Evolutionary conservation across 495 filamentous ascomycete genomes (phyloP).

Genomic region (Articulospora tetracladia): DNA sequence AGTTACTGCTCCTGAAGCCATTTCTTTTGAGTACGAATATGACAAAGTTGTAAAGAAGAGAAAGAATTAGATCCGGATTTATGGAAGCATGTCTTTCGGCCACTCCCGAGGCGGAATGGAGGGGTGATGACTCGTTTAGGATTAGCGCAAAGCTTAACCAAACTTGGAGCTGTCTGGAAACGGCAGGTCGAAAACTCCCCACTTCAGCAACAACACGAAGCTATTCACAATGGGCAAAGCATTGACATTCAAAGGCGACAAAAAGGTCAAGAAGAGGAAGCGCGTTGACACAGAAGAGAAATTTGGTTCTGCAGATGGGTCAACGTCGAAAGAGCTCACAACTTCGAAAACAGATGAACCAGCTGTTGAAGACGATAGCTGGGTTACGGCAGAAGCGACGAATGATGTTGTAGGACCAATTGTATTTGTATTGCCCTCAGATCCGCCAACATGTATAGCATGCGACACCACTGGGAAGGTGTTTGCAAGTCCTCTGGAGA

Average conservation of each 20-base stretch:
- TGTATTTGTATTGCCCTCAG: constrained; percentile 72
- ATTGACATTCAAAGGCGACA: constrained; percentile 94
- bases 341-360: constrained; percentile 32
- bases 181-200: background rate
- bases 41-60: background rate
- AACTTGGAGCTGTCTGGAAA: background rate
- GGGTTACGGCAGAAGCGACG: constrained; percentile 78
- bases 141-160: background rate
- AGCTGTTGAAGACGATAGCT: constrained; percentile 64
- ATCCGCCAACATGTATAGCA: constrained; percentile 65
- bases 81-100: background rate
- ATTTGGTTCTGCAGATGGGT: constrained; percentile 30
- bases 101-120: background rate
- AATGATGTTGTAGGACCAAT: constrained; percentile 81
- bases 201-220: background rate
- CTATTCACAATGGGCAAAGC: constrained; percentile 47
- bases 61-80: background rate
- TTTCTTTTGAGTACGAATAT: constrained; percentile 13
- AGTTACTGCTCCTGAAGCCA: constrained; percentile 46
- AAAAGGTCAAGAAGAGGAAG: constrained; percentile 90
- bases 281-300: constrained; percentile 41
- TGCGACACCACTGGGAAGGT: constrained; percentile 82
- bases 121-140: background rate
- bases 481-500: constrained; percentile 75
- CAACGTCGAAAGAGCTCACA: constrained; percentile 37